Base-by-base conservation (phyloP, 805 yeast genomes). In the Yarrowia keelungensis region DNA sequence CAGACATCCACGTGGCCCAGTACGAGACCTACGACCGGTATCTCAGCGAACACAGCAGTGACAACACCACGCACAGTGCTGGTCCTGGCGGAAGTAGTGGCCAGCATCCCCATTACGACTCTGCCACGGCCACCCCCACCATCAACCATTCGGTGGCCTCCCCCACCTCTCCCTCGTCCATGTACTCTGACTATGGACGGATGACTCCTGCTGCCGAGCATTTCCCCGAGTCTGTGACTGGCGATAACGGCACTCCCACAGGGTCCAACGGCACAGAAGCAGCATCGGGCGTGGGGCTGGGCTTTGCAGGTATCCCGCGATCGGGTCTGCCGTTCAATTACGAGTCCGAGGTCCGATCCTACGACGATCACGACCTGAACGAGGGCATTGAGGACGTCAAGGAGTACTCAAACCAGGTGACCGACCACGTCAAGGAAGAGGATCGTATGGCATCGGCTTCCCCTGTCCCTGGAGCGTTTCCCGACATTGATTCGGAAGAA, bases 111-210 rank as follows among this genome's bases (percentile, higher is more conserved):
- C 16, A 54, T 12, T 56, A 39, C 22, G n/a, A 35, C 8, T 59
- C 65, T 5, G 15, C 19, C 11, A 45, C 51, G 3, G 51, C 65
- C 51, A 59, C 65, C 3, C 65, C 65, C 12, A 59, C 51, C 42
- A 45, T 59, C 36, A 22, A 59, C n/a, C 5, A 9, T 11, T 42
- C 35, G 2, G 14, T 43, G 42, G 46, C 51, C 42, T 43, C 51
- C 11, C 65, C 65, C 14, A 45, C 65, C 10, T 59, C 65, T 5
- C 65, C 65, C 5, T 59, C 65, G n/a, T n/a, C 35, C 42, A 59
- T 59, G 65, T 59, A 59, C 35, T 59, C 65, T 0, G 65, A 59
- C 35, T 59, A 59, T 19, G 65, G 51, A 16, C 38, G 36, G 11
- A 59, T 45, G 47, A 59, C 65, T 8, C 64, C 64, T 3, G 39